Evolutionary conservation across 2,329 filamentous ascomycete genomes (phyloP), one percentile per base, ranked within the genome.

Genomic region (Penicillium sp.): DNA sequence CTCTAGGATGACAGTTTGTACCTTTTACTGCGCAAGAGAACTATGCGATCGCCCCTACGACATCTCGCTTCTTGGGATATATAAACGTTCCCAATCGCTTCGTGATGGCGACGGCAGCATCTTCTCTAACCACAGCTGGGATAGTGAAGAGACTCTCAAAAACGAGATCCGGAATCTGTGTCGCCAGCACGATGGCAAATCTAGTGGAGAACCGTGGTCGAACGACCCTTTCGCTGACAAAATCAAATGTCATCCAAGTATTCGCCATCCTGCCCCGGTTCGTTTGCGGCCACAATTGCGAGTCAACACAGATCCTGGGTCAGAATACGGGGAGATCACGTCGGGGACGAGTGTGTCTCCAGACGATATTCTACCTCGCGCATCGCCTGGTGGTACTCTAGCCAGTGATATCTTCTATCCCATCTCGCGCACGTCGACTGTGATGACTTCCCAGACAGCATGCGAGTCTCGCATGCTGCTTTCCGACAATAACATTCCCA

Each of bases 91-190:
- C 12, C 37, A 35, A 16, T 30, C 45, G 12, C 34, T 34, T 3
- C 51, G 52, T 17, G 48, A 61, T 20, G 54, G 51, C 17, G 48
- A 61, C 17, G 54, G 51, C 16, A 63, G 60, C 29, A 52, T 63
- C 17, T 45, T 54, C 15, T 63, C 62, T 1, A 51, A 50, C 1
- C 54, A 59, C 15, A 66, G 59, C 42, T 54, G 61, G 44, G 56
- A 58, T 26, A 65, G 61, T 27, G 59, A 65, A n/a, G 54, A 53
- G 18, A 60, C 56, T 3, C 49, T 64, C 17, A 62, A 61, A 37
- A 56, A 59, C 30, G 61, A 65, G 12, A 62, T 64, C n/a, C 40
- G 58, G n/a, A 59, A 61, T 37, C 44, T 63, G 14, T 65, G 61
- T 30, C 60, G 60, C 10, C 55, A 57, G 14, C 61, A 60, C 2